These are phyloP conservation scores for Wallacemonas sp. DNA, from an alignment of 208 protist genomes.

Conservation along the genomic window DNA sequence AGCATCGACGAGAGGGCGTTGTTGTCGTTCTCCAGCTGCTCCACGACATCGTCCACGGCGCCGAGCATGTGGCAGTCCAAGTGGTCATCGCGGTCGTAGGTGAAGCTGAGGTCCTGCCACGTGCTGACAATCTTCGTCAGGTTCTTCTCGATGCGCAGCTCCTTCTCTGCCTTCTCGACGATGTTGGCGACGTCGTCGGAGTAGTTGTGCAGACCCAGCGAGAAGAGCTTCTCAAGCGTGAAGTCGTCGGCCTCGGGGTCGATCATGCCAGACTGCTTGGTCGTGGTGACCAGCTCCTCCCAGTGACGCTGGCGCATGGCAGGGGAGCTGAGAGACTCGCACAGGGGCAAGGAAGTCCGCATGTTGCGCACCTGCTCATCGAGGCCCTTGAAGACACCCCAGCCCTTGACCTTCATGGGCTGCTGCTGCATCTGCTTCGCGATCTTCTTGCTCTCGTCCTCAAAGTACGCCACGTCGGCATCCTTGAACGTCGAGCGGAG, in stretches of 20 bases:
- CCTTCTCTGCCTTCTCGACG: constrained; percentile 97
- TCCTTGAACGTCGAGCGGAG: constrained; percentile 94
- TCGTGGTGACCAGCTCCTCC: constrained; percentile 94
- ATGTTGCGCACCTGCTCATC: constrained; percentile 95
- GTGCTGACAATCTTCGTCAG: constrained; percentile 95
- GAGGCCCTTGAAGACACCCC: constrained; percentile 93
- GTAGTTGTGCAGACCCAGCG: constrained; percentile 96
- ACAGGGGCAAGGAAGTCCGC: constrained; percentile 92
- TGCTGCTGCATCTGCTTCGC: constrained; percentile 93
- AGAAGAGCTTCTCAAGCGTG: constrained; percentile 95
- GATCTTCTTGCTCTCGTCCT: constrained; percentile 95
- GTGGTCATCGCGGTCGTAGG: constrained; percentile 85
- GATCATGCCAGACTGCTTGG: constrained; percentile 88
- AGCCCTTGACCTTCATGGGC: constrained; percentile 94
- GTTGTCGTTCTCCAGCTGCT: constrained; percentile 95
- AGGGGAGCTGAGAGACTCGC: constrained; percentile 92
- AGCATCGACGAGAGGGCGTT: constrained; percentile 97
- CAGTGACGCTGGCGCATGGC: constrained; percentile 97
- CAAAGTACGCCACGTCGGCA: constrained; percentile 90
- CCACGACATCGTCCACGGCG: constrained; percentile 94
- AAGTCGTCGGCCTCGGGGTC: constrained; percentile 92
- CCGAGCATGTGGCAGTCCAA: constrained; percentile 92
- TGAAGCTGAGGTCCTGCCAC: constrained; percentile 94
- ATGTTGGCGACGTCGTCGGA: constrained; percentile 97
- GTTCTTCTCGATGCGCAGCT: constrained; percentile 97